A percentile compares a stretch with the other conserved stretches of the same genome.
phyloP scores from a whole-genome alignment of 225 moss, liverwort and hornwort genomes.

The Pseudoscleropodium purum region DNA sequence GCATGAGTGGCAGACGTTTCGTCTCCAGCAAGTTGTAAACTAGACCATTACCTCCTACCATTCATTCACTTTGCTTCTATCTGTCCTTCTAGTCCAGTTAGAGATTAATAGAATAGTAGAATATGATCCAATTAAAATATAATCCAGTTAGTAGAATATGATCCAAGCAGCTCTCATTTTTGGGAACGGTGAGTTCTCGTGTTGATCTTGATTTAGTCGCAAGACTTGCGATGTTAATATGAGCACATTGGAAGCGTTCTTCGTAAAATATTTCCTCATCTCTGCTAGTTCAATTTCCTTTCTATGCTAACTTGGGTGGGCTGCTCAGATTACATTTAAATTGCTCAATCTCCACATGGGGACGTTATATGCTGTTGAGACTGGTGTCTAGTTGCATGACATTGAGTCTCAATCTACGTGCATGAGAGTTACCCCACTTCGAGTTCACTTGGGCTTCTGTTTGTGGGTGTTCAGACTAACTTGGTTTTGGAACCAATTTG shows the following conservation, averaged over 20 bases:
- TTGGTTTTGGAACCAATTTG: background rate
- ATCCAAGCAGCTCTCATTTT: background rate
- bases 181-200: background rate
- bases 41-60: slow-evolving; percentile 10
- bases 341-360: background rate
- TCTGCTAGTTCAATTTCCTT: background rate
- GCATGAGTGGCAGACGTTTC: slow-evolving; percentile 78
- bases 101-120: background rate
- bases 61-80: background rate
- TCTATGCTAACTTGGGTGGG: background rate
- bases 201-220: background rate
- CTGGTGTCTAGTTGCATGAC: background rate
- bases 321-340: background rate
- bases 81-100: background rate
- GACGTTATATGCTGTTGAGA: background rate
- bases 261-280: background rate
- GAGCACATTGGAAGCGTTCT: background rate
- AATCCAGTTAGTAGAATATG: background rate
- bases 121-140: background rate
- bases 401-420: background rate
- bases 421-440: background rate
- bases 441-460: background rate
- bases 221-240: background rate
- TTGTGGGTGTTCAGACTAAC: background rate
- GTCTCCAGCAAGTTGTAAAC: slow-evolving; percentile 48